phyloP scores from a whole-genome alignment of 371 early-diverging fungal species.

The Mortierella sp. region DNA sequence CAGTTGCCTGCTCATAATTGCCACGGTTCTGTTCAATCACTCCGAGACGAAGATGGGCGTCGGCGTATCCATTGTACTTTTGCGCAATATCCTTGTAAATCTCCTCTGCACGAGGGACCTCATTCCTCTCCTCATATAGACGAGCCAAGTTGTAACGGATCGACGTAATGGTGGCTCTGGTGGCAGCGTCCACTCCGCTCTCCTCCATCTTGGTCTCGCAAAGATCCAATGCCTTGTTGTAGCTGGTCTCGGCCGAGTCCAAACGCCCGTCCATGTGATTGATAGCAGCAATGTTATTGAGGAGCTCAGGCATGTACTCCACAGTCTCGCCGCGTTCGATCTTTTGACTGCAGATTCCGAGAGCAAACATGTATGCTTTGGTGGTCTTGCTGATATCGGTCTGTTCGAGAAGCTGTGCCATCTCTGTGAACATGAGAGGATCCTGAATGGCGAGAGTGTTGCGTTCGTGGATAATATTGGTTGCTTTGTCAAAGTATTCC shows the following conservation, averaged over 20 bases:
- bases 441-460: constrained; percentile 66
- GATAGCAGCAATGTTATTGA: constrained; percentile 88
- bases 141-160: constrained; percentile 89
- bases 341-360: constrained; percentile 57
- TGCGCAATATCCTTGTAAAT: constrained; percentile 75
- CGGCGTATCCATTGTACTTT: constrained; percentile 81
- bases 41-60: constrained; percentile 87
- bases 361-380: constrained; percentile 67
- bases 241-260: constrained; percentile 56
- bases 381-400: constrained; percentile 65
- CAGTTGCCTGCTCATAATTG: constrained; percentile 71
- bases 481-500: constrained; percentile 71
- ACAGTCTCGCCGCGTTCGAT: constrained; percentile 51
- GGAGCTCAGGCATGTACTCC: constrained; percentile 75
- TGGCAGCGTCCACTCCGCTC: constrained; percentile 35
- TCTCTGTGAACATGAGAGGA: constrained; percentile 70
- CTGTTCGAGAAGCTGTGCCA: constrained; percentile 75
- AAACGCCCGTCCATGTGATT: constrained; percentile 69
- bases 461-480: constrained; percentile 59
- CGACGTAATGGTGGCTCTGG: constrained; percentile 61
- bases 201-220: constrained; percentile 44
- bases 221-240: constrained; percentile 58
- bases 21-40: constrained; percentile 70
- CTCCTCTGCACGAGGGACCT: constrained; percentile 72
- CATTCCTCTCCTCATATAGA: constrained; percentile 78